phyloP scores from a whole-genome alignment of 208 protist genomes.

The Eutreptiella sp. region DNA sequence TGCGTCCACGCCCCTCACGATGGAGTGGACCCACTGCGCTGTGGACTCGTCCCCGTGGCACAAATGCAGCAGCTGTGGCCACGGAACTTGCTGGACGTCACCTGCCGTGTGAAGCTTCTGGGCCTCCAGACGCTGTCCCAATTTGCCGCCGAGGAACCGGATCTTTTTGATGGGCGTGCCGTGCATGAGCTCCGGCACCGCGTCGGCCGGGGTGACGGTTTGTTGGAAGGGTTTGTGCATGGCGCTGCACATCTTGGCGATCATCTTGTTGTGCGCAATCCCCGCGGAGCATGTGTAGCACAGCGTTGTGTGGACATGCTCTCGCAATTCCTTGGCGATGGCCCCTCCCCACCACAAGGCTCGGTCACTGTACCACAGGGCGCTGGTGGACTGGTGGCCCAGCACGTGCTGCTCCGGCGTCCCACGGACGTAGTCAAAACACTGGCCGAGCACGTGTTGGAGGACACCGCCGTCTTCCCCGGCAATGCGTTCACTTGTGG shows the following conservation, averaged over 20 bases:
- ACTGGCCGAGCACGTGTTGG: too few species aligned
- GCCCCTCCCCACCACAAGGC: neutral
- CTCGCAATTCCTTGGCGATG: constrained; percentile 35
- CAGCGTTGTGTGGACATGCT: constrained; percentile 50
- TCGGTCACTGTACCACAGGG: neutral
- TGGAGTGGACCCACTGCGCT: constrained; percentile 37
- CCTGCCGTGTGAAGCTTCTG: neutral
- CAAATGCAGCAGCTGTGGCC: neutral
- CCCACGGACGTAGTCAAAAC: neutral
- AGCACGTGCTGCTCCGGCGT: neutral
- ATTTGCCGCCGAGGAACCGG: constrained; percentile 68
- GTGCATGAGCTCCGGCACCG: constrained; percentile 51
- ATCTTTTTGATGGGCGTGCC: constrained; percentile 47
- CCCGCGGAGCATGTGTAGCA: constrained; percentile 73
- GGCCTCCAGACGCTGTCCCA: constrained; percentile 46
- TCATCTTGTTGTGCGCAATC: constrained; percentile 66
- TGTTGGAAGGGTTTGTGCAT: constrained; percentile 73
- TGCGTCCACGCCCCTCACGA: constrained; percentile 47
- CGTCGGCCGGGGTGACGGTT: constrained; percentile 56
- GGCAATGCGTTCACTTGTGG: too few species aligned
- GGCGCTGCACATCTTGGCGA: constrained; percentile 68
- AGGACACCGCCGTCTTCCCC: too few species aligned
- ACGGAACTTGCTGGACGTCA: neutral
- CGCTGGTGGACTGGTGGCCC: neutral
- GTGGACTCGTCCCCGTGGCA: neutral